Percentiles rank a stretch among this genome's conserved stretches.
Conservation (phyloP, 176 grass and related monocot species). For the Miscanthus lutarioriparius region DNA sequence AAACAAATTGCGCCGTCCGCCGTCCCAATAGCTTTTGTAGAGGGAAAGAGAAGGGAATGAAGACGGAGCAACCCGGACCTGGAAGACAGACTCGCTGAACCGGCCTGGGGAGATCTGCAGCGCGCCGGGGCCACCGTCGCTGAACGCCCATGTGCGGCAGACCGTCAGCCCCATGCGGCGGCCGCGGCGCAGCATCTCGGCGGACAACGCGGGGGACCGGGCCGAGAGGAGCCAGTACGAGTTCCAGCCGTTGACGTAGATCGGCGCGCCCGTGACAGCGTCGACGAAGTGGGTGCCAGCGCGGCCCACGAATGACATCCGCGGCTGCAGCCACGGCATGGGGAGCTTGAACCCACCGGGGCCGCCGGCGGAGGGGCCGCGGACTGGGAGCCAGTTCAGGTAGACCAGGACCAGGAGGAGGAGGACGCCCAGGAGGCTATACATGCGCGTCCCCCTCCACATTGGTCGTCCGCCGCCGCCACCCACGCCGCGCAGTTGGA, state of each 20-base stretch:
- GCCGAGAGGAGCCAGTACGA: conserved; percentile 87
- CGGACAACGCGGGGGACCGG: conserved; percentile 30
- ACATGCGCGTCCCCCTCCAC: conserved; percentile 52
- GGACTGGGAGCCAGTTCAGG: conserved; percentile 48
- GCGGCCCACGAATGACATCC: conserved; percentile 64
- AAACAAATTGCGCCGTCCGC: not conserved
- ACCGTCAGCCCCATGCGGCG: conserved; percentile 70
- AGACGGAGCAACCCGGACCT: conserved; percentile 45
- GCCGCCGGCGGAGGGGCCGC: not conserved
- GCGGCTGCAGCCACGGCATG: conserved; percentile 82
- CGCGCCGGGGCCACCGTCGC: conserved; percentile 65
- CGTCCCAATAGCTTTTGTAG: not conserved
- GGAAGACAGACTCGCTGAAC: conserved; percentile 70
- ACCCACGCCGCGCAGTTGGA: not conserved
- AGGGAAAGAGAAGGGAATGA: not conserved
- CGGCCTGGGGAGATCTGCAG: conserved; percentile 87
- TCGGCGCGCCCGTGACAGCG: conserved; percentile 43
- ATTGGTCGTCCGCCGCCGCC: conserved; percentile 25
- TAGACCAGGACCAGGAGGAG: conserved; percentile 66
- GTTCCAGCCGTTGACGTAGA: conserved; percentile 97
- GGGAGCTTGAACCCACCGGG: conserved; percentile 50
- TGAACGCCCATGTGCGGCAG: conserved; percentile 88
- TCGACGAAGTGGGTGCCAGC: conserved; percentile 70
- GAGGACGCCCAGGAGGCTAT: conserved; percentile 63
- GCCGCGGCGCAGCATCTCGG: conserved; percentile 81